Percentiles rank a stretch among this genome's conserved stretches.
These are phyloP conservation scores for Cryptococcus jaspeensis DNA, from an alignment of 1,284 basidiomycete species.

Conservation along the genomic window DNA sequence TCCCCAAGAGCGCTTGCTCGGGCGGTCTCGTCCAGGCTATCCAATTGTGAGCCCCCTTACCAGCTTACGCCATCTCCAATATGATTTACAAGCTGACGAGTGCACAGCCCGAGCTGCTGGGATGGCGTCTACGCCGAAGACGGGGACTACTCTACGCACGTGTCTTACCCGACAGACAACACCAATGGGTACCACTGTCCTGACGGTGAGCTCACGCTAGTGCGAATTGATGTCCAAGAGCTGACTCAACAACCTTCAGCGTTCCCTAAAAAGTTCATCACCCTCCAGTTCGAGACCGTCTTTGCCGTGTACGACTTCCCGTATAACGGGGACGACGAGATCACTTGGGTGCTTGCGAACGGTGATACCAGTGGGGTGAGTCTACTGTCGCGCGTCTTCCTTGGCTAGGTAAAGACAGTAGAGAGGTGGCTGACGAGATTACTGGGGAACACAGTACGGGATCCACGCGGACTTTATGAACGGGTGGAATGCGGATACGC, in stretches of 20 bases:
- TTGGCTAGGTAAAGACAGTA: too few relatives aligned
- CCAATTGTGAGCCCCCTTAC: conserved; percentile 16
- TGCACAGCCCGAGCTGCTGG: conserved; percentile 31
- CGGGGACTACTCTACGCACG: conserved; percentile 20
- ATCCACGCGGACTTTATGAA: conserved; percentile 31
- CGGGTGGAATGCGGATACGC: conserved; percentile 25
- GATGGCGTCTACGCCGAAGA: conserved; percentile 24
- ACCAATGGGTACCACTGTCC: conserved; percentile 25
- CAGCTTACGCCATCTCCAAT: not conserved
- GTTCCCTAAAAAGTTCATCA: conserved; percentile 28
- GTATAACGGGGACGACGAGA: conserved; percentile 19
- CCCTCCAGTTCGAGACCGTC: conserved; percentile 27
- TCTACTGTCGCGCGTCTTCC: too few relatives aligned
- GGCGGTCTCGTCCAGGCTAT: conserved; percentile 17
- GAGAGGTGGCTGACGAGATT: not conserved
- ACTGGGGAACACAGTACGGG: conserved; percentile 11
- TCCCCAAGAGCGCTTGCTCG: conserved; percentile 18
- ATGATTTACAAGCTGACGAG: not conserved
- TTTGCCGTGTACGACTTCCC: conserved; percentile 19
- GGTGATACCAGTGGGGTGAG: conserved; percentile 20
- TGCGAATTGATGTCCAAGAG: not conserved
- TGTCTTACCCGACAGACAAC: conserved; percentile 1
- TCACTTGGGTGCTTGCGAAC: conserved; percentile 22
- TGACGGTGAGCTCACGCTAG: conserved; percentile 1
- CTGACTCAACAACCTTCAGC: not conserved